Base-by-base conservation (phyloP, 345 rosid species). In the Aquilaria yunnanensis region DNA sequence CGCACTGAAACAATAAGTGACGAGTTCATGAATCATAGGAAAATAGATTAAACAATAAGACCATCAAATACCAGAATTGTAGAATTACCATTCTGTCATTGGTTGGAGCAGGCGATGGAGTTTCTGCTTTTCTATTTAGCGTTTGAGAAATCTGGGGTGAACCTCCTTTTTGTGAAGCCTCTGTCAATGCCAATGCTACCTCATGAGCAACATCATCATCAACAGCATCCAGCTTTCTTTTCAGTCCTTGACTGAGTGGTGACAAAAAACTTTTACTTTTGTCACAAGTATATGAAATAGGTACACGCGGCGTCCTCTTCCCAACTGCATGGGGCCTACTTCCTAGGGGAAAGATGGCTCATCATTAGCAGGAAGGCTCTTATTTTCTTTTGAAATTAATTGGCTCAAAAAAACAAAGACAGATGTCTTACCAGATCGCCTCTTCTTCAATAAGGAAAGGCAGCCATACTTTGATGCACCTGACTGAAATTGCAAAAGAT, bases 221-320 rank as follows among this genome's bases (percentile, higher is more conserved):
- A 58, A 63, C 53, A 60, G 75, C 73, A 77, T 72, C 86, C 63
- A 64, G 74, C 75, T 78, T 82, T 67, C 56, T 68, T 74, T 72
- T 79, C 67, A 72, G 59, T 71, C 80, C 83, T 58, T 72, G 88
- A 71, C 80, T 79, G 60, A 64, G 71, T 64, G 96, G 85, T 59
- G 92, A 77, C 70, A 78, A 61, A 75, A 71, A 83, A 61, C 72
- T 82, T 59, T 58, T 73, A 68, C 72, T 85, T 75, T 80, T 88
- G 58, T 82, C 85, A 66, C 47, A 73, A 60, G 85, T 63, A 78
- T 66, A 75, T 57, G 87, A 70, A 74, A 86, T 79, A 56, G 92
- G 90, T 57, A 88, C 82, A 64, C 96, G 83, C 65, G 96, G 96
- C 56, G 90, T 88, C 81, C 96, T 78, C 82, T 84, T 88, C 49